These are phyloP conservation scores for Halophytophthora polymorphica DNA, from an alignment of 352 stramenopile genomes.

Conservation along the genomic window DNA sequence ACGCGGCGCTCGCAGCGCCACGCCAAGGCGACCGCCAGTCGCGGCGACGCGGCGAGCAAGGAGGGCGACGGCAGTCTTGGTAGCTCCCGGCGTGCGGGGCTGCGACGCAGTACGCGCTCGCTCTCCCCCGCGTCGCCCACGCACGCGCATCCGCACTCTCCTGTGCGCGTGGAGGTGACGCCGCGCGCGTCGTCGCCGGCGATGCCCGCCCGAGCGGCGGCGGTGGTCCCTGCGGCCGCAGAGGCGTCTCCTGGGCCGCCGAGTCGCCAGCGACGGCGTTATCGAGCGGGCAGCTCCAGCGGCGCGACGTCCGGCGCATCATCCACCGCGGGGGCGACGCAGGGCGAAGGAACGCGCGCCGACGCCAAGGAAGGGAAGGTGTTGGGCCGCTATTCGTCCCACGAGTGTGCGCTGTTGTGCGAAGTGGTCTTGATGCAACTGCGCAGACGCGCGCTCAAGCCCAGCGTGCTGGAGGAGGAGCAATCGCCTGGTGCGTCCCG, in stretches of 20 bases:
- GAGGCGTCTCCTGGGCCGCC: no score
- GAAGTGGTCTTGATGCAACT: conserved; percentile 54
- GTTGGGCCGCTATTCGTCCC: conserved; percentile 44
- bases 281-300: conserved; percentile 16
- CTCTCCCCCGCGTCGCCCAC: conserved; percentile 7
- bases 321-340: background rate
- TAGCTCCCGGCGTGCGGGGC: no score
- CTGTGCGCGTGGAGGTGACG: background rate
- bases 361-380: conserved; percentile 25
- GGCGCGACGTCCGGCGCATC: conserved; percentile 3
- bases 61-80: no score
- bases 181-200: conserved; percentile 5
- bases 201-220: background rate
- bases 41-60: background rate
- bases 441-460: conserved; percentile 38
- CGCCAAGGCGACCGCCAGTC: background rate
- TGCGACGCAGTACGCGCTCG: conserved; percentile 4
- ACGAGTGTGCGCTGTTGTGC: conserved; percentile 49
- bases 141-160: conserved; percentile 6
- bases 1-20: conserved; percentile 25
- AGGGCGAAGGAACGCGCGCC: conserved; percentile 1
- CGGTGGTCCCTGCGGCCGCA: no score
- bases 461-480: conserved; percentile 36
- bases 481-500: conserved; percentile 33
- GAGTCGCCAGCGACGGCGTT: conserved; percentile 12